Conservation (phyloP, 768 basidiomycete genomes). For the Rhizopogon rudus region DNA sequence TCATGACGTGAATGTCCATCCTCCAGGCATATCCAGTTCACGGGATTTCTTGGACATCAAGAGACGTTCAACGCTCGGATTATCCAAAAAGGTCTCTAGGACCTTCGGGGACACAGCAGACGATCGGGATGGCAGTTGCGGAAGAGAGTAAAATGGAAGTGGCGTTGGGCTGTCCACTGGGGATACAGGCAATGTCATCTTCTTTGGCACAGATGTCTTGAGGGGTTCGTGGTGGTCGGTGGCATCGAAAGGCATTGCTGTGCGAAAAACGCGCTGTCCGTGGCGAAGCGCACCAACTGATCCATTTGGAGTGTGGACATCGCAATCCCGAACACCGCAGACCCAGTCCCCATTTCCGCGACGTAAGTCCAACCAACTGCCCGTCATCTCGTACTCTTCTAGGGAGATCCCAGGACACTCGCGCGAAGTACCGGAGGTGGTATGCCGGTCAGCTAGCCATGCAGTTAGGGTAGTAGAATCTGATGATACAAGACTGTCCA, state of each 20-base stretch:
- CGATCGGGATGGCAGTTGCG: constrained; percentile 17
- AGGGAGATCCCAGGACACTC: constrained; percentile 31
- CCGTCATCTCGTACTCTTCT: constrained; percentile 42
- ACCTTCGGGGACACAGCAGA: constrained; percentile 12
- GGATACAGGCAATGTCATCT: constrained; percentile 5
- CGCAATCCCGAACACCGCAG: constrained; percentile 25
- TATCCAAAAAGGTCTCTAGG: constrained; percentile 7
- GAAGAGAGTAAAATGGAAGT: constrained; percentile 19
- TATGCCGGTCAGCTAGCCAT: constrained; percentile 38
- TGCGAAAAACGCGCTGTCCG: constrained; percentile 12
- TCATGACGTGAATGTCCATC: constrained; percentile 27
- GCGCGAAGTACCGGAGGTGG: constrained; percentile 22
- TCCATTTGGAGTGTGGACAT: constrained; percentile 27
- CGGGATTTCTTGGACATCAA: constrained; percentile 12
- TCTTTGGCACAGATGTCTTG: constrained; percentile 3
- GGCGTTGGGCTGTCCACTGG: constrained; percentile 11
- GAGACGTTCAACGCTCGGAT: constrained; percentile 12
- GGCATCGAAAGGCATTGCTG: constrained; percentile 22
- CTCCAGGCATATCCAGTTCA: constrained; percentile 37
- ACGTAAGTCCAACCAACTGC: constrained; percentile 39
- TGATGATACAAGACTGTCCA: constrained; percentile 27
- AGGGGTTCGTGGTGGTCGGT: constrained; percentile 8
- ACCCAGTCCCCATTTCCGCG: constrained; percentile 18
- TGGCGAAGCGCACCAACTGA: constrained; percentile 25
- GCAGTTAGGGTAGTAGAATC: constrained; percentile 26